Evolutionary conservation across 1,139 yeast species (phyloP).

Genomic region (Saccharomyces hybrid): DNA sequence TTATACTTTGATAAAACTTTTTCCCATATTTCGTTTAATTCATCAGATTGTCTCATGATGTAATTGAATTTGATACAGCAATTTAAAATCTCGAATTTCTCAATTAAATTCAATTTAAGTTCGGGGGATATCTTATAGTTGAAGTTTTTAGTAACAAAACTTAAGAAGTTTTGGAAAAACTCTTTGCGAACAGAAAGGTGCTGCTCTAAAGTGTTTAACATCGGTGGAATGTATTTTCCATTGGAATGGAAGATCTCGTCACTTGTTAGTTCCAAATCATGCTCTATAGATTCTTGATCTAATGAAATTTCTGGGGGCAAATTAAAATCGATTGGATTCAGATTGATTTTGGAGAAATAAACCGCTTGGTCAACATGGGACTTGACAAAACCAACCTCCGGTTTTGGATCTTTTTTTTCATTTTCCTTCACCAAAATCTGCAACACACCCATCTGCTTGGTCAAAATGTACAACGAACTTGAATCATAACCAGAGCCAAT

Average conservation of each 20-base stretch:
- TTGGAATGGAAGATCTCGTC: constrained; percentile 48
- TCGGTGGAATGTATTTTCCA: constrained; percentile 40
- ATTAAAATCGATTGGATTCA: constrained; percentile 53
- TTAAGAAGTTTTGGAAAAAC: constrained; percentile 39
- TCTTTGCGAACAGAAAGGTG: constrained; percentile 40
- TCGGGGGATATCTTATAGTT: constrained; percentile 31
- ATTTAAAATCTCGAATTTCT: constrained; percentile 44
- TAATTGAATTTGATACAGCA: constrained; percentile 43
- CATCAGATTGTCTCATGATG: constrained; percentile 15
- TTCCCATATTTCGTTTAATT: constrained; percentile 17
- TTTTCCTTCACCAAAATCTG: constrained; percentile 41
- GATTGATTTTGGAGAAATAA: constrained; percentile 36
- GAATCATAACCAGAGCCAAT: constrained; percentile 55
- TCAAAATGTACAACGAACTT: constrained; percentile 47
- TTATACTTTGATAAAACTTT: constrained; percentile 12
- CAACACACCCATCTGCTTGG: constrained; percentile 56
- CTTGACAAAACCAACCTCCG: constrained; percentile 40
- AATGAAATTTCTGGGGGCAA: constrained; percentile 34
- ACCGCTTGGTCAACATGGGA: constrained; percentile 79
- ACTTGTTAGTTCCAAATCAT: constrained; percentile 44
- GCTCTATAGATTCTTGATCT: constrained; percentile 37
- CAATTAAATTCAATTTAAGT: constrained; percentile 24
- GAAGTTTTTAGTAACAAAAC: constrained; percentile 44
- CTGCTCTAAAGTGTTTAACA: constrained; percentile 37
- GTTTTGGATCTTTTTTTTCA: constrained; percentile 10